Percentiles rank a stretch among this genome's conserved stretches.
Evolutionary conservation across 768 basidiomycete genomes (phyloP).

Genomic region (Termitomyces sp.): DNA sequence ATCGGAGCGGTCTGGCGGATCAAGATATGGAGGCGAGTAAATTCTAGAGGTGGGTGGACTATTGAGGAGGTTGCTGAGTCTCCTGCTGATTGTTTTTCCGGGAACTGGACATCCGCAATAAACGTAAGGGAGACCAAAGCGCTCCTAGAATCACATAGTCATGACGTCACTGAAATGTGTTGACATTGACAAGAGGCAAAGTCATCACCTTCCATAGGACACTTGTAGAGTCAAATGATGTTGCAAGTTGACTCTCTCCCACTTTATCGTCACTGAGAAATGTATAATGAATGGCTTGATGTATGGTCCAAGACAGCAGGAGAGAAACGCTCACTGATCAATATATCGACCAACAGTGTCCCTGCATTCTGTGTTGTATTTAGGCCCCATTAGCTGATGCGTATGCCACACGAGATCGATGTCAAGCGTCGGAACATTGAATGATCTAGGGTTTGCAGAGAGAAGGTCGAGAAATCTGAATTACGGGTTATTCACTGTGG

Average conservation of each 20-base stretch:
- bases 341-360: conserved; percentile 40
- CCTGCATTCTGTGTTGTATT: conserved; percentile 44
- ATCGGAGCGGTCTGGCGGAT: conserved; percentile 28
- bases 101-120: conserved; percentile 58
- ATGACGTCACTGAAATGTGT: too few species aligned
- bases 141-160: conserved; percentile 21
- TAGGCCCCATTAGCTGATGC: conserved; percentile 51
- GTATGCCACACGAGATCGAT: conserved; percentile 78
- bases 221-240: conserved; percentile 41
- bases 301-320: neutral
- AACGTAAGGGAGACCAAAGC: conserved; percentile 50
- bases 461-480: conserved; percentile 63
- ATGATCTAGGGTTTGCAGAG: conserved; percentile 34
- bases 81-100: conserved; percentile 39
- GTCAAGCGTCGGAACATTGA: conserved; percentile 64
- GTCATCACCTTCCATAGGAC: conserved; percentile 18
- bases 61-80: conserved; percentile 30
- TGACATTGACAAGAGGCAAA: neutral
- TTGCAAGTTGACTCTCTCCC: conserved; percentile 39
- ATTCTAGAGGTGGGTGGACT: conserved; percentile 16
- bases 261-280: conserved; percentile 38
- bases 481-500: neutral
- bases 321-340: conserved; percentile 46
- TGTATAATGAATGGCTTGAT: neutral
- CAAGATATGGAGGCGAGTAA: conserved; percentile 17